These are phyloP conservation scores for Neurospora sp. DNA, from an alignment of 2,329 filamentous ascomycete species.

Conservation along the genomic window DNA sequence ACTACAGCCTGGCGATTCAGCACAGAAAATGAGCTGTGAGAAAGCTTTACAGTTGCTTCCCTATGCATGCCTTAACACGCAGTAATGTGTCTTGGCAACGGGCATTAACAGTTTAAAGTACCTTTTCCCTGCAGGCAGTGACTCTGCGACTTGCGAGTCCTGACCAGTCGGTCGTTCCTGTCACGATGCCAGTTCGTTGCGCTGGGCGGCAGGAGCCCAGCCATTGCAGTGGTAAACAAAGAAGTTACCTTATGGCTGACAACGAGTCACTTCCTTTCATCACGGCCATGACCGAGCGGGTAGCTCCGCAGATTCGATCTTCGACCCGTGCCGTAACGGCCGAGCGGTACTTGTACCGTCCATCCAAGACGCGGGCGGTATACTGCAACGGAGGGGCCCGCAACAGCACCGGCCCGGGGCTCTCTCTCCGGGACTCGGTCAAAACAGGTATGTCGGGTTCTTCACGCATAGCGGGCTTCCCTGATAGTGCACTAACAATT, in stretches of 20 bases:
- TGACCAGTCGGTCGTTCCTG: background rate
- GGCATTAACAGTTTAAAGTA: background rate
- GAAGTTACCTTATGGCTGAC: background rate
- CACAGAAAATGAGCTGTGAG: background rate
- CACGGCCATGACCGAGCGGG: slow-evolving; percentile 13
- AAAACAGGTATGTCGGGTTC: background rate
- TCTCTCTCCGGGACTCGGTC: background rate
- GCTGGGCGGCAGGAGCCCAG: background rate
- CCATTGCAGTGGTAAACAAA: background rate
- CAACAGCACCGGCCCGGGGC: background rate
- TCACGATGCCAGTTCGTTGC: background rate
- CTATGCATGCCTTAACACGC: background rate
- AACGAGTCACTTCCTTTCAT: background rate
- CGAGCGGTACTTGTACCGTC: background rate
- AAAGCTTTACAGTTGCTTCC: background rate
- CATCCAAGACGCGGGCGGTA: background rate
- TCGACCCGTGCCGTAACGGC: background rate
- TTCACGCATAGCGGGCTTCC: background rate
- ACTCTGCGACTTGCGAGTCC: background rate
- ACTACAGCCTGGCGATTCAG: background rate
- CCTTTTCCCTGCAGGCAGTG: background rate
- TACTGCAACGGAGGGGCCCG: background rate
- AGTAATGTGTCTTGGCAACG: background rate
- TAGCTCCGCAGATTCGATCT: background rate
- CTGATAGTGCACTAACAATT: background rate